These are phyloP conservation scores for Pythium apleroticum DNA, from an alignment of 352 stramenopile genomes.

Conservation along the genomic window DNA sequence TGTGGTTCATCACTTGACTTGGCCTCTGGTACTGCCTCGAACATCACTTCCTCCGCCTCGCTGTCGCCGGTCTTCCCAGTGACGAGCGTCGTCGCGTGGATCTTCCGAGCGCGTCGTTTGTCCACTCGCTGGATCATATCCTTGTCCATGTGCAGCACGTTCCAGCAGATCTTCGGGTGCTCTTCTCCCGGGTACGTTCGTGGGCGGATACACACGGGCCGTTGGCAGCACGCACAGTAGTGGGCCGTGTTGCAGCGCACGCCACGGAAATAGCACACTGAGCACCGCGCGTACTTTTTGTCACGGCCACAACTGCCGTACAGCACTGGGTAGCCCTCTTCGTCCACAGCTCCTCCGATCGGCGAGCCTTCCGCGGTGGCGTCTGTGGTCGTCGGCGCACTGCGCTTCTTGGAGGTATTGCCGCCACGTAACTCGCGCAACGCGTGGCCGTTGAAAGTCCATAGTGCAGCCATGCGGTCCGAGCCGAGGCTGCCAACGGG, in stretches of 20 bases:
- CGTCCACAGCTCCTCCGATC: slow-evolving; percentile 30
- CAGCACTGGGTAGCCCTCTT: slow-evolving; percentile 48
- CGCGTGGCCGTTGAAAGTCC: slow-evolving; percentile 61
- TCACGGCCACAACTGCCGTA: slow-evolving; percentile 67
- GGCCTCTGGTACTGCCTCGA: neutral
- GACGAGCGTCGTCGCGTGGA: slow-evolving; percentile 27
- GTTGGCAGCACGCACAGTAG: slow-evolving; percentile 71
- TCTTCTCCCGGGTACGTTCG: slow-evolving; percentile 65
- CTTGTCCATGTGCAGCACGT: slow-evolving; percentile 76
- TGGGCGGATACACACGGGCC: slow-evolving; percentile 68
- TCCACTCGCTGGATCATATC: slow-evolving; percentile 73
- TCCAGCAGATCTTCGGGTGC: slow-evolving; percentile 79
- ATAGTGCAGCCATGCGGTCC: slow-evolving; percentile 63
- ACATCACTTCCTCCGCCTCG: slow-evolving; percentile 12
- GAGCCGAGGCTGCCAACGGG: slow-evolving; percentile 24
- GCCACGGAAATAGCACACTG: slow-evolving; percentile 73
- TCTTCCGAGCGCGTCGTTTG: slow-evolving; percentile 63
- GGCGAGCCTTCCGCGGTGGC: neutral
- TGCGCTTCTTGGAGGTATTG: slow-evolving; percentile 25
- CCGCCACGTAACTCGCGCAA: slow-evolving; percentile 46
- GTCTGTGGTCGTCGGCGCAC: neutral
- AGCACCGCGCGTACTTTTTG: slow-evolving; percentile 70
- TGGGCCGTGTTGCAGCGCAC: slow-evolving; percentile 65
- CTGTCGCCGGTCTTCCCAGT: slow-evolving; percentile 5
- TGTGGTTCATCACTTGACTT: neutral